Evolutionary conservation across 768 basidiomycete genomes (phyloP), one percentile per base, ranked within the genome.

Genomic region (Boletus sp.): DNA sequence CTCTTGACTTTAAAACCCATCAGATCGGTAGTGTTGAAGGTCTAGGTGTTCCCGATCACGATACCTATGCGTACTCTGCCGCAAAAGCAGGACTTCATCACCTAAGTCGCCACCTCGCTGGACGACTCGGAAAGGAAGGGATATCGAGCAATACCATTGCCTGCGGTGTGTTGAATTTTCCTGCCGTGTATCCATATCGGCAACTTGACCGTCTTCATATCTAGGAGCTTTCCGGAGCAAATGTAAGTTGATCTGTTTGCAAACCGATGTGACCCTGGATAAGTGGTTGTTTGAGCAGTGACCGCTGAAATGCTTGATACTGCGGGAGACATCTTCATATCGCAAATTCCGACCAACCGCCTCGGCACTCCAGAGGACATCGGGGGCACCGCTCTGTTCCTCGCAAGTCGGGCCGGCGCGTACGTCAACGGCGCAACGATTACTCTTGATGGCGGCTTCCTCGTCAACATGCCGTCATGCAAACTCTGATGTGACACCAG

Each of bases 11-110:
- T 29, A 17, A 47, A 17, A 8, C 33, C 2, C 28, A 11, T 42
- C 56, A 87, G 84, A 86, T 82, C 61, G 86, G 80, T 35, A 85
- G 82, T 15, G 78, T 87, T 37, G 86, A 87, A 63, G 85, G 81
- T 10, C 61, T 80, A 4, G 62, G 65, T 18, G 78, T 85, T 5
- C 83, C 83, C 2, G 70, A 74, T 24, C 77, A 81, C 55, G 83
- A 87, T 59, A 87, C 85, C 2, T 87, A 83, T 58, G 83, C 85
- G 0, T 87, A 87, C 64, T 79, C 83, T 33, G 80, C 84, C 4
- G 81, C 81, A n/a, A 89, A 89, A 65, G 83, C 81, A 6, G 83
- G 76, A 4, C 68, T 85, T 51, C 81, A 83, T 65, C 85, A 86
- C 53, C 69, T 86, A 30, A 83, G 82, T 54, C 75, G 82, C 20